Base-by-base conservation (phyloP, 208 protist species). In the Endotrypanum monterogeii region DNA sequence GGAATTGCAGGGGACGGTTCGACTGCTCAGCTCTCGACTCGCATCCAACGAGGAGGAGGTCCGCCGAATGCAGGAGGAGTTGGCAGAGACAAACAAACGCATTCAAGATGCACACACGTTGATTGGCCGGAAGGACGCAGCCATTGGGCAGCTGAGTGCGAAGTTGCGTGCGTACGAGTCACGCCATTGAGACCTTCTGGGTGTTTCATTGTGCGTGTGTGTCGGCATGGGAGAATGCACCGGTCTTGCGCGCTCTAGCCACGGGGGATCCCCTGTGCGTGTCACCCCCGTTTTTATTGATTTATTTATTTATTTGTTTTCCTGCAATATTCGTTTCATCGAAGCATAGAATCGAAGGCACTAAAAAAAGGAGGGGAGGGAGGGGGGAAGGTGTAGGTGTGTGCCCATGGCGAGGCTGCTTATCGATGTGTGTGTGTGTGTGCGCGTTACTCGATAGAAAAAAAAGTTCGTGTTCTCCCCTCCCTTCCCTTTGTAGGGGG, bases 1-100 rank as follows among this genome's bases (percentile, higher is more conserved):
- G 55, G 90, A 97, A 75, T 71, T 97, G 66, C 90, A 97, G 70
- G 89, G 92, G 35, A 97, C 92, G 3, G 87, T 95, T 71, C 80
- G 87, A 18, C 80, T 97, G 39, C 87, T 97, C n/a, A 85, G 87
- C 58, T 79, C 88, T 11, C 88, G 89, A 28, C 79, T 97, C 48
- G 66, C 78, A 46, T 71, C 88, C n/a, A 81, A 89, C 68, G 92
- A 97, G 60, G 89, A 95, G 51, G 92, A 97, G 55, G 73, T 79
- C 30, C 79, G 84, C 55, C 85, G 85, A n/a, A 48, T 93, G 56
- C 87, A 95, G 60, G 88, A 94, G 58, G 90, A 97, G 83, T 67
- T 95, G 8, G 75, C 77, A 7, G 90, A 94, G n/a, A 75, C 78
- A 3, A 88, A 81, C 54, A 84, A 70, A n/a, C 88, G 89, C 56